These are phyloP conservation scores for Phytophthora crassamura DNA, from an alignment of 352 stramenopile genomes.

Conservation along the genomic window DNA sequence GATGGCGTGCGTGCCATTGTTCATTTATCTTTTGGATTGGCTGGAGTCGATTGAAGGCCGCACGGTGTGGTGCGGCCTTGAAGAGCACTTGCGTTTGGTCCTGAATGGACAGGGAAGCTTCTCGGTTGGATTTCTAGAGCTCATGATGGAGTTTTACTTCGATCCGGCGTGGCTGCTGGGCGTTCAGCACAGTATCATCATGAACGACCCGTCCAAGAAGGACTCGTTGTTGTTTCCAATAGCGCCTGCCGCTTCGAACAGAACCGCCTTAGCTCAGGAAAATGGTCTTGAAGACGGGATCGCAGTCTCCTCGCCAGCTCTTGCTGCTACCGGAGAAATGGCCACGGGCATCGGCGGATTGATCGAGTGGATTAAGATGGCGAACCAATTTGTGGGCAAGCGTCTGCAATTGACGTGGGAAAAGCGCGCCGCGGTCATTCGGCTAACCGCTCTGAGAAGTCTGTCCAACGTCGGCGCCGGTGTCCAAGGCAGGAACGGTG, in stretches of 20 bases:
- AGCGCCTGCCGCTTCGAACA: slow-evolving; percentile 34
- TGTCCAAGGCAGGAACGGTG: slow-evolving; percentile 3
- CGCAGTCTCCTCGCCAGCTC: slow-evolving; percentile 24
- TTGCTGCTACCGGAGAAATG: slow-evolving; percentile 32
- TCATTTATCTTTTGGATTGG: slow-evolving; percentile 84
- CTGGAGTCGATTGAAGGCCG: slow-evolving; percentile 82
- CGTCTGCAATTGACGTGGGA: slow-evolving; percentile 78
- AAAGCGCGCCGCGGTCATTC: slow-evolving; percentile 71
- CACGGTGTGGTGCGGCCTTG: slow-evolving; percentile 85
- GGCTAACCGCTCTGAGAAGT: slow-evolving; percentile 69
- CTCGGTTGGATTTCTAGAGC: slow-evolving; percentile 71
- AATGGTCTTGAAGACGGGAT: slow-evolving; percentile 63
- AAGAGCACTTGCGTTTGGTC: slow-evolving; percentile 76
- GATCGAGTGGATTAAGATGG: slow-evolving; percentile 74
- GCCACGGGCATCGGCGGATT: slow-evolving; percentile 43
- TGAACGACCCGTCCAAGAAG: slow-evolving; percentile 84
- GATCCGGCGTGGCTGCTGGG: slow-evolving; percentile 64
- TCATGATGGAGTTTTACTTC: slow-evolving; percentile 90
- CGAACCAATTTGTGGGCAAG: slow-evolving; percentile 66
- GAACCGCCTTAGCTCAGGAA: slow-evolving; percentile 47
- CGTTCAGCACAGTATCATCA: slow-evolving; percentile 82
- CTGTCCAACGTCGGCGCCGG: slow-evolving; percentile 44
- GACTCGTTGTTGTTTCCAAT: slow-evolving; percentile 80
- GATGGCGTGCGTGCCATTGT: slow-evolving; percentile 67
- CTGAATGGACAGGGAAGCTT: slow-evolving; percentile 79